Evolutionary conservation across 2,329 filamentous ascomycete genomes (phyloP), one percentile per base, ranked within the genome.

Genomic region (Aspergillus puulaauensis): DNA sequence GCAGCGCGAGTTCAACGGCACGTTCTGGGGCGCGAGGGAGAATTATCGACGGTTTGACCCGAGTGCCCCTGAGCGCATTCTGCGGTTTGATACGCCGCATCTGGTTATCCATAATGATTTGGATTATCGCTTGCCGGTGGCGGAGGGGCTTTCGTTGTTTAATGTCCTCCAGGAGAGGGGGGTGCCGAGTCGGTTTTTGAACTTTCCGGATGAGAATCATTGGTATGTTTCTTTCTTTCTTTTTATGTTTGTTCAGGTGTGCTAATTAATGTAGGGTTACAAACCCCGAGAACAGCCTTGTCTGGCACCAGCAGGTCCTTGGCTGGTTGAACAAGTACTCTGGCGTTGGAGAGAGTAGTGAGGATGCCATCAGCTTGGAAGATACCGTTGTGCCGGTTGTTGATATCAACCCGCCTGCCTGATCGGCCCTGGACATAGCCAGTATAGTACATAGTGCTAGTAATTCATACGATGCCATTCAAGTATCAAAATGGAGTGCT

Each of bases 291-390:
- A 96, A 96, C 73, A 89, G 86, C n/a, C 76, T 96, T 17, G 83
- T 93, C 5, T 96, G 93, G 93, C 91, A 96, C 67, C 84, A 84
- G 60, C 89, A 91, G 70, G 91, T 96, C 15, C 71, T 96, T 15
- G 83, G 83, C 41, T 96, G 90, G 86, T 80, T 88, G 62, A 86
- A 86, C 63, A 76, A 76, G 63, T 82, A 83, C 48, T 73, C 75
- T 2, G 75, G 75, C 2, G 57, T 76, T 23, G 67, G 54, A 33
- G 59, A 64, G 48, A 60, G 56, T 37, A 72, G 73, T 35, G 60
- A 68, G 2, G 44, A 68, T 43, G 67, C 72, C 15, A 65, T 75
- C n/a, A 70, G 64, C 40, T 43, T 75, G 45, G 64, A 69, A 19
- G 71, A 75, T 56, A 74, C 73, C 0, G 56, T 57, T 19, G 56